Evolutionary conservation across 176 grass and related monocot genomes (phyloP).

Genomic region (Secale cereale): DNA sequence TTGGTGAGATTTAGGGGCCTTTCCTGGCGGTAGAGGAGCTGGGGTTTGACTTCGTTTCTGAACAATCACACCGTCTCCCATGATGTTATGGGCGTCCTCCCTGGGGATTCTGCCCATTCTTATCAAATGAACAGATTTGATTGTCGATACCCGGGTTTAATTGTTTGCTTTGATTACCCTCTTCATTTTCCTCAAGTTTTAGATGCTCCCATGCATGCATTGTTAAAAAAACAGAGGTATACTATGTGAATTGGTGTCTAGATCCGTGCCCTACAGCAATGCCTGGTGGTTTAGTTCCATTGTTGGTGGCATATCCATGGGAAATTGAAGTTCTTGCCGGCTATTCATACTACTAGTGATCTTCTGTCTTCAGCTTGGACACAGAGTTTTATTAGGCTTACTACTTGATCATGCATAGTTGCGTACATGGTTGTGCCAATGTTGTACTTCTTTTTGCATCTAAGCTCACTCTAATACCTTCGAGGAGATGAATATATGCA

Average conservation of each 20-base stretch:
- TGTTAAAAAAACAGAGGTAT: not conserved
- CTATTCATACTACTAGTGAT: not conserved
- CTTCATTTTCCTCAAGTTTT: not conserved
- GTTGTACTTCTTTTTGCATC: not conserved
- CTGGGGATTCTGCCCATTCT: not conserved
- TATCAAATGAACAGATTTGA: not conserved
- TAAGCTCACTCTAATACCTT: not conserved
- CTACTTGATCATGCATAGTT: not conserved
- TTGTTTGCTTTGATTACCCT: not conserved
- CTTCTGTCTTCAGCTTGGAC: not conserved
- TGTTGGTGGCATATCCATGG: not conserved
- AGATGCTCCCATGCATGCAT: not conserved
- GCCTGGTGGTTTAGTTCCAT: not conserved
- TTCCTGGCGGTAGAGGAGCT: not conserved
- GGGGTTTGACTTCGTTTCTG: not conserved
- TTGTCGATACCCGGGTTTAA: not conserved
- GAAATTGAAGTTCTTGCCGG: not conserved
- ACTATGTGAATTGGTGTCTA: not conserved
- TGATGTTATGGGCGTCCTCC: too few species aligned
- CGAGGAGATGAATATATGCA: not conserved
- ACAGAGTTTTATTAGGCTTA: not conserved
- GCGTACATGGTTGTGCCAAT: not conserved
- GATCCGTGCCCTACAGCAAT: not conserved
- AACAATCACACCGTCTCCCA: not conserved
- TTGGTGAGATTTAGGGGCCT: not conserved